These are phyloP conservation scores for Poterioochromonas sp. DNA, from an alignment of 352 stramenopile genomes.

Conservation along the genomic window DNA sequence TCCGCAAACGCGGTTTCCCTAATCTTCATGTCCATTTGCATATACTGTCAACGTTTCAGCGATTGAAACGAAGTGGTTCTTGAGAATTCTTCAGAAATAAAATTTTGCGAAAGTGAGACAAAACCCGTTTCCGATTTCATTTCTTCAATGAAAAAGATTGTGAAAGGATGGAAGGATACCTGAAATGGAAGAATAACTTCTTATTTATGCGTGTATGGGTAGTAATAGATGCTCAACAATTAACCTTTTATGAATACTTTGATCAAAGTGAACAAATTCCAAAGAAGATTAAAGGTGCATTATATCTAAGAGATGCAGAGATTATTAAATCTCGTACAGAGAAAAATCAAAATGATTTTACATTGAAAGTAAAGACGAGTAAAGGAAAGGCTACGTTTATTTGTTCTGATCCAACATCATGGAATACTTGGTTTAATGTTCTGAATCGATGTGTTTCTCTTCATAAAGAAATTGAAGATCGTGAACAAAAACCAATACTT, in stretches of 20 bases:
- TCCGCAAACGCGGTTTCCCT: no score
- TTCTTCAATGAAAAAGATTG: no score
- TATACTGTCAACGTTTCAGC: no score
- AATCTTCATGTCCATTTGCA: no score
- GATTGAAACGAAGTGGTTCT: no score
- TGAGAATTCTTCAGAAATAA: no score
- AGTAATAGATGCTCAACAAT: constrained; percentile 4
- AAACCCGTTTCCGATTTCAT: no score
- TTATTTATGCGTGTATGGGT: not conserved
- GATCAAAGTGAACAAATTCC: not conserved
- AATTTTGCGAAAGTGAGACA: no score
- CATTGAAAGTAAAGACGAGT: not conserved
- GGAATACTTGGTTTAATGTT: not conserved
- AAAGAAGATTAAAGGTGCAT: not conserved
- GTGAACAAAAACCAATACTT: not conserved
- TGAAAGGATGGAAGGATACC: constrained; percentile 24
- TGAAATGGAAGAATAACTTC: not conserved
- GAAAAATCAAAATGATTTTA: not conserved
- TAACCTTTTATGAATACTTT: constrained; percentile 1
- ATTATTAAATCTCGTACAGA: not conserved
- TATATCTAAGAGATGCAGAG: not conserved
- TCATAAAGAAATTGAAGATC: not conserved
- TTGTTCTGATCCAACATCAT: not conserved
- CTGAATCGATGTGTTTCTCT: not conserved
- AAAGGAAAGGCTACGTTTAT: not conserved